Base-by-base conservation (phyloP, 139 green algal species). In the Chlorella sp. region DNA sequence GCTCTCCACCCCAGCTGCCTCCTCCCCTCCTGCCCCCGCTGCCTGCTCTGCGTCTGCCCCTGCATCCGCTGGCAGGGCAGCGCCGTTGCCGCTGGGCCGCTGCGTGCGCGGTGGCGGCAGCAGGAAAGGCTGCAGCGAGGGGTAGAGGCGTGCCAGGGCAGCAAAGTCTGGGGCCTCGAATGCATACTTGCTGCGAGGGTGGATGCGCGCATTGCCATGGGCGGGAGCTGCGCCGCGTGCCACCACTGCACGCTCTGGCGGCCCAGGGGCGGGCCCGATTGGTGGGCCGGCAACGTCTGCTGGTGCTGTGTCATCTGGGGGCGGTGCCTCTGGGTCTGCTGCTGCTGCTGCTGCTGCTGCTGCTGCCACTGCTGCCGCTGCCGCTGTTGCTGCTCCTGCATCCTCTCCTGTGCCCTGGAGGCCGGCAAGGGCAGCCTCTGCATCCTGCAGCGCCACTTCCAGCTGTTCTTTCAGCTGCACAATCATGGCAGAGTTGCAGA, bases 131-230 rank as follows among this genome's bases (percentile, higher is more conserved):
- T 26, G 28, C 26, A 97, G 91, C 7, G 90, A 80, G 0, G 95
- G 94, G 91, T 97, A 94, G 19, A 37, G 30, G 61, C 64, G 22
- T 3, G 95, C 93, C 36, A 98, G 93, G 3, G 89, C 89, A 15
- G 39, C 92, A 93, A 99, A 99, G 86, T 99, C 95, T 0, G 96
- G 96, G 81, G 97, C 90, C n/a, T 93, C 61, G 0, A 87, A 86
- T 71, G 92, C 94, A 66, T 98, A 97, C 18, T 85, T 87, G 92
- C 95, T 97, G 60, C 87, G 81, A 0, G 95, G 95, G 89, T 98
- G 95, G 66, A 97, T 96, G 68, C 86, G 77, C 2, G 91, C 73
- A 69, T 94, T 94, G 81, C n/a, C 71, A 80, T 78, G 69, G 76
- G 36, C 82, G 2, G 79, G 64, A 53, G 26, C 53, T 3, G 71